A percentile compares a stretch with the other conserved stretches of the same genome.
Conservation (phyloP, 345 rosid genomes). For the Syzygium aromaticum region DNA sequence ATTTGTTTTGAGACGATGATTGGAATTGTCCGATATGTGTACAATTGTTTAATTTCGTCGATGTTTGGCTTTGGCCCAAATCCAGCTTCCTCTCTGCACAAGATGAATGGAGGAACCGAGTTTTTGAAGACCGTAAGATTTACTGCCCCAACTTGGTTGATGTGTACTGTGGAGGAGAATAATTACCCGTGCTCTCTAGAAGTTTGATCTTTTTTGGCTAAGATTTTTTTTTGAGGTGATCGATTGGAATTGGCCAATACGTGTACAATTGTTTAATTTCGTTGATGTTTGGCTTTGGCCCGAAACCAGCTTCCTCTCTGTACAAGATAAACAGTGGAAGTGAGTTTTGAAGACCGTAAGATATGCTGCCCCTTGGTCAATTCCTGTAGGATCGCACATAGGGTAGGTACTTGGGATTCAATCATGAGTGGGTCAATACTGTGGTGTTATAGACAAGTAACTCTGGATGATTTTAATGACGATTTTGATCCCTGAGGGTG, state of each 20-base stretch:
- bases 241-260: neutral
- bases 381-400: neutral
- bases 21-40: neutral
- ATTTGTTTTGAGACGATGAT: neutral
- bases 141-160: neutral
- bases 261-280: neutral
- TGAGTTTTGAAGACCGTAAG: neutral
- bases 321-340: neutral
- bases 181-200: neutral
- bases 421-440: neutral
- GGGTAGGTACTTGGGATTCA: neutral
- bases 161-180: neutral
- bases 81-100: neutral
- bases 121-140: neutral
- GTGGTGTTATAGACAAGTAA: neutral
- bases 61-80: neutral
- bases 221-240: neutral
- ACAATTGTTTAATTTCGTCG: neutral
- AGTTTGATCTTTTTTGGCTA: neutral
- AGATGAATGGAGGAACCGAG: neutral
- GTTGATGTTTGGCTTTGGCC: neutral
- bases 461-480: neutral
- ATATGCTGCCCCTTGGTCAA: neutral
- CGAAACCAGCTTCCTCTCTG: neutral
- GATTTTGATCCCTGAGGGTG: neutral